Percentiles rank a stretch among this genome's conserved stretches.
phyloP scores from a whole-genome alignment of 2,329 filamentous ascomycete genomes.

The Pseudogymnoascus sp. region DNA sequence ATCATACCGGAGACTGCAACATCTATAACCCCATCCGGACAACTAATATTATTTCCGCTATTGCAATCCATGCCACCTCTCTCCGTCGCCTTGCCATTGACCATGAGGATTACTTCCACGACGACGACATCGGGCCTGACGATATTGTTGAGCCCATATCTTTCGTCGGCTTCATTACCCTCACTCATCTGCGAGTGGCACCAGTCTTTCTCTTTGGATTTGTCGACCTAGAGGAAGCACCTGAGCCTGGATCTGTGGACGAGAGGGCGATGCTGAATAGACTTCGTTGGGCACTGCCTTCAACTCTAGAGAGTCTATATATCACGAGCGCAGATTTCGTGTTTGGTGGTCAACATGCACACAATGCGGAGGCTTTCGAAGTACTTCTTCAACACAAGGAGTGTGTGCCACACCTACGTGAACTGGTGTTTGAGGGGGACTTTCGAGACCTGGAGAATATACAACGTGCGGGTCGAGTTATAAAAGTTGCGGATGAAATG shows the following conservation, averaged over 20 bases:
- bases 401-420: neutral
- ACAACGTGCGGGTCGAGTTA: neutral
- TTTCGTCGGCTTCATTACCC: neutral
- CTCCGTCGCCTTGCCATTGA: neutral
- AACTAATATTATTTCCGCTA: neutral
- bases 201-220: neutral
- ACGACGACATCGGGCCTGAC: neutral
- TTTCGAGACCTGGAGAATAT: neutral
- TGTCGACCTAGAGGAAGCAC: neutral
- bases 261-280: neutral
- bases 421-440: neutral
- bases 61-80: neutral
- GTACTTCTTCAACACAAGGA: neutral
- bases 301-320: neutral
- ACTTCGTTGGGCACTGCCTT: neutral
- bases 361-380: neutral
- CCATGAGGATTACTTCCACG: neutral
- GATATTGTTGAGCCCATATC: neutral
- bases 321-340: neutral
- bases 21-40: neutral
- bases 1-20: neutral
- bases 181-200: neutral
- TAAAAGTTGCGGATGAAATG: neutral
- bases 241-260: neutral
- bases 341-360: neutral